Evolutionary conservation across 208 protist species (phyloP).

Genomic region (Wallacemonas sp.): DNA sequence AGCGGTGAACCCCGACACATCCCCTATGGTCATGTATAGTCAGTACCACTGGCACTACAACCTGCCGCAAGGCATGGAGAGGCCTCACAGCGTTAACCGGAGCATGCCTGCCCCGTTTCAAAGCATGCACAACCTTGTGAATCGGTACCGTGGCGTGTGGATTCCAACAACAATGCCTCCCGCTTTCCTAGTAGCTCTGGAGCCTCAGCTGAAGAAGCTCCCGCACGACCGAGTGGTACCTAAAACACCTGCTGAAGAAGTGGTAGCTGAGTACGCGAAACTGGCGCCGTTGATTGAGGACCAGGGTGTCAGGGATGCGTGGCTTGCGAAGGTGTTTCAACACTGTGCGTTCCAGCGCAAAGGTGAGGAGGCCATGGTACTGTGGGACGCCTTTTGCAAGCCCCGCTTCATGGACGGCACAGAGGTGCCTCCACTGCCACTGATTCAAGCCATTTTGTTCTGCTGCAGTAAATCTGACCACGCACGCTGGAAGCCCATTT

Average conservation of each 20-base stretch:
- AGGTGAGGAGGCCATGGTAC: constrained; percentile 54
- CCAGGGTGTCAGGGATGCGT: constrained; percentile 56
- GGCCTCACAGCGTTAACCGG: constrained; percentile 78
- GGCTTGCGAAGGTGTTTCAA: constrained; percentile 85
- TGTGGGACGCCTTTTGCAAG: constrained; percentile 70
- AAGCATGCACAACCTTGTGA: constrained; percentile 58
- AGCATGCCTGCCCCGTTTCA: constrained; percentile 65
- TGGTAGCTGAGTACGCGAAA: constrained; percentile 72
- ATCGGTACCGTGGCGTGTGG: constrained; percentile 87
- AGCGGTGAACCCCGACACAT: constrained; percentile 85
- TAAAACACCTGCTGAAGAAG: constrained; percentile 68
- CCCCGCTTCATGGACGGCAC: constrained; percentile 57
- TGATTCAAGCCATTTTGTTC: constrained; percentile 82
- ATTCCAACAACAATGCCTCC: constrained; percentile 81
- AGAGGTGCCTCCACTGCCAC: constrained; percentile 50
- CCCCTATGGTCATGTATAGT: constrained; percentile 86
- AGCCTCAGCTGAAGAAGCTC: constrained; percentile 81
- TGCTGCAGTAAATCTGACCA: constrained; percentile 73
- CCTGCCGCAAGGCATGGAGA: constrained; percentile 84
- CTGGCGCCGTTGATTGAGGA: constrained; percentile 71
- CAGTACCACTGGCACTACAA: constrained; percentile 92
- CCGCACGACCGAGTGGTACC: constrained; percentile 75
- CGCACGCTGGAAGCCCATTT: constrained; percentile 66
- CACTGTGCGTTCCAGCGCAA: constrained; percentile 80
- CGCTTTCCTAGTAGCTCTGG: constrained; percentile 69